Conservation (phyloP, 2,329 filamentous ascomycete genomes). For the Chalaropsis ovoidea region DNA sequence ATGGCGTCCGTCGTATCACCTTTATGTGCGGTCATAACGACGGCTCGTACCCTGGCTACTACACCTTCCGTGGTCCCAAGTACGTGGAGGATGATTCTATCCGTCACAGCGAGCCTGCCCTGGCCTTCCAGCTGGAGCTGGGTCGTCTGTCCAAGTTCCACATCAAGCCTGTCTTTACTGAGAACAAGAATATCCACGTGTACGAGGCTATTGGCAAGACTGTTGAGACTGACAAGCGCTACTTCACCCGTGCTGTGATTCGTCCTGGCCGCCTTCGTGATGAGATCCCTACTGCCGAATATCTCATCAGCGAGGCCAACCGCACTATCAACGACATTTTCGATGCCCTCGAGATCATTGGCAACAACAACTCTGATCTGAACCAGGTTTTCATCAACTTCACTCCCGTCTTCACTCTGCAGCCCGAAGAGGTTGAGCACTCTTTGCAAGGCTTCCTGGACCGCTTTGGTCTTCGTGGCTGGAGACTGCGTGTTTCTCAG, state of each 20-base stretch:
- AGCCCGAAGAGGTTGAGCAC: slow-evolving; percentile 81
- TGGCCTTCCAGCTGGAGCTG: slow-evolving; percentile 97
- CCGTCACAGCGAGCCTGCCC: slow-evolving; percentile 88
- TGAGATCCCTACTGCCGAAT: slow-evolving; percentile 96
- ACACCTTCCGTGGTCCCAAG: slow-evolving; percentile 86
- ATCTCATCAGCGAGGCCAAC: slow-evolving; percentile 94
- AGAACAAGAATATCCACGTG: slow-evolving; percentile 98
- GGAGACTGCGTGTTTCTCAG: slow-evolving; percentile 91
- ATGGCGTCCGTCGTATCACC: slow-evolving; percentile 77
- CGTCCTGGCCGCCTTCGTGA: slow-evolving; percentile 88
- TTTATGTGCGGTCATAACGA: slow-evolving; percentile 95
- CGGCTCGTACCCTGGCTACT: slow-evolving; percentile 91
- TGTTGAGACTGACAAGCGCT: slow-evolving; percentile 91
- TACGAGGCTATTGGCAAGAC: slow-evolving; percentile 95
- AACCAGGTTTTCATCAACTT: slow-evolving; percentile 99
- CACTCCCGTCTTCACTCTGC: slow-evolving; percentile 86
- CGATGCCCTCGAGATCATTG: slow-evolving; percentile 94
- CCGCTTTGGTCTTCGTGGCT: slow-evolving; percentile 86
- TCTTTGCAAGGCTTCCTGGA: slow-evolving; percentile 92
- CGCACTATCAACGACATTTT: slow-evolving; percentile 95
- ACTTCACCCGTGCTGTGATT: slow-evolving; percentile 94
- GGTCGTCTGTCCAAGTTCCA: slow-evolving; percentile 90
- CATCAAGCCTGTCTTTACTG: slow-evolving; percentile 96
- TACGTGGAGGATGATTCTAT: slow-evolving; percentile 92
- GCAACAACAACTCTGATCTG: slow-evolving; percentile 97